Conservation (phyloP, 805 yeast species). For the Saccharomycopsis sp. region DNA sequence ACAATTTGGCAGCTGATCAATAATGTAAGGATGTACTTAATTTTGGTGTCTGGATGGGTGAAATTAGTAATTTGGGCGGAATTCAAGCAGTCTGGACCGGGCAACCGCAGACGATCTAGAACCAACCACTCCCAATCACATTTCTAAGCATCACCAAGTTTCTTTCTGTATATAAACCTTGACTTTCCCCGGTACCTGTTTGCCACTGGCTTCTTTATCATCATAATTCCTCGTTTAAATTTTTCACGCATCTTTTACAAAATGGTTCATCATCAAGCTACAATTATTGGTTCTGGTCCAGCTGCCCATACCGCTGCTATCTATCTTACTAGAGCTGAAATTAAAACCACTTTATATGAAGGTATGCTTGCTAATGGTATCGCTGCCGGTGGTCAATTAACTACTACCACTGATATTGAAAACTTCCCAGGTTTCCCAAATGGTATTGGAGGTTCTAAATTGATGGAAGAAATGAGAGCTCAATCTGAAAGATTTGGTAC, state of each 20-base stretch:
- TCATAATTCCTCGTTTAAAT: no score
- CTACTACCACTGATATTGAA: slow-evolving; percentile 97
- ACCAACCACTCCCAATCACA: no score
- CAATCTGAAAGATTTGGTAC: slow-evolving; percentile 89
- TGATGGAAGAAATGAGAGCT: slow-evolving; percentile 90
- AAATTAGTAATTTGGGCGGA: no score
- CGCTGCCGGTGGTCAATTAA: slow-evolving; percentile 98
- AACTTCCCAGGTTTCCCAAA: slow-evolving; percentile 98
- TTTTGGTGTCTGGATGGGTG: no score
- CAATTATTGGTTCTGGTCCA: slow-evolving; percentile 94
- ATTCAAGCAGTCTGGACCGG: no score
- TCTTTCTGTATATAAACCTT: no score
- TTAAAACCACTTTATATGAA: slow-evolving; percentile 86
- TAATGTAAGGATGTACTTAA: no score
- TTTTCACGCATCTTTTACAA: slow-evolving; percentile 23
- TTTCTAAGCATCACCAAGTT: background rate
- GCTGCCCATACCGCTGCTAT: slow-evolving; percentile 99
- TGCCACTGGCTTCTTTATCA: no score
- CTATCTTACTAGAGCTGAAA: slow-evolving; percentile 92
- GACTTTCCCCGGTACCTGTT: no score
- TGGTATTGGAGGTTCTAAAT: slow-evolving; percentile 75
- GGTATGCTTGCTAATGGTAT: slow-evolving; percentile 94
- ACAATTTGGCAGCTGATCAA: no score
- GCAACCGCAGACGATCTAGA: no score
- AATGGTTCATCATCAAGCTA: slow-evolving; percentile 79